Evolutionary conservation across 2,329 filamentous ascomycete genomes (phyloP).

Genomic region (Pseudogymnoascus sp.): DNA sequence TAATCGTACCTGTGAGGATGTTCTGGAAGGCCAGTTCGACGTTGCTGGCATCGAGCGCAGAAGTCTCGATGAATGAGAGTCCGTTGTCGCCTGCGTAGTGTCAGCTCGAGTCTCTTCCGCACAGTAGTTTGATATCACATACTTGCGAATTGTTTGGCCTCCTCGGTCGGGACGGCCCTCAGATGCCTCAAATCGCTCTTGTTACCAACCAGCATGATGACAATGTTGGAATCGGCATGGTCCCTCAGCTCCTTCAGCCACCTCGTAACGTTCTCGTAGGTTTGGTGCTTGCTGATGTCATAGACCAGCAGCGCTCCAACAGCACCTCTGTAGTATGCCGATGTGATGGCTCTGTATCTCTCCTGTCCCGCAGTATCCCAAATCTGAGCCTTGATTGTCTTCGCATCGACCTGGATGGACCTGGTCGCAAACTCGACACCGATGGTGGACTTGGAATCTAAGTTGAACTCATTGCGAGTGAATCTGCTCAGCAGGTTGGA

Average conservation of each 20-base stretch:
- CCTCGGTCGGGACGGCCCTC: conserved; percentile 92
- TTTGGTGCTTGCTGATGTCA: conserved; percentile 99
- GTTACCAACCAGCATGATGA: conserved; percentile 99
- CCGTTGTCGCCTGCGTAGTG: conserved; percentile 78
- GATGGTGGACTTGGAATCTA: conserved; percentile 99
- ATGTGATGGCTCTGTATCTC: conserved; percentile 97
- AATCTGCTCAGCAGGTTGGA: conserved; percentile 99
- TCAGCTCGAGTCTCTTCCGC: conserved; percentile 22
- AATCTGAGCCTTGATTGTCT: conserved; percentile 99
- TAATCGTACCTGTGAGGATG: conserved; percentile 80
- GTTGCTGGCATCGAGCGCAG: conserved; percentile 96
- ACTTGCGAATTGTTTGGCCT: conserved; percentile 98
- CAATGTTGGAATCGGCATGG: conserved; percentile 96
- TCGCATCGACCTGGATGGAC: conserved; percentile 97
- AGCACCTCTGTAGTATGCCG: conserved; percentile 96
- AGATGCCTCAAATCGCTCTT: conserved; percentile 99
- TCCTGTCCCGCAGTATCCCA: conserved; percentile 99
- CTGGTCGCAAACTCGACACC: conserved; percentile 98
- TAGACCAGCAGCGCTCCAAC: conserved; percentile 97
- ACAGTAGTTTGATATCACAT: conserved; percentile 25
- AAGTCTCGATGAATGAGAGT: conserved; percentile 98
- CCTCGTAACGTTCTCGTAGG: conserved; percentile 96
- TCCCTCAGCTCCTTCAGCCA: conserved; percentile 99
- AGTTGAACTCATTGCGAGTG: conserved; percentile 99
- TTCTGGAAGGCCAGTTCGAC: conserved; percentile 99